Evolutionary conservation across 2,329 filamentous ascomycete species (phyloP).

Genomic region (Nemania sp.): DNA sequence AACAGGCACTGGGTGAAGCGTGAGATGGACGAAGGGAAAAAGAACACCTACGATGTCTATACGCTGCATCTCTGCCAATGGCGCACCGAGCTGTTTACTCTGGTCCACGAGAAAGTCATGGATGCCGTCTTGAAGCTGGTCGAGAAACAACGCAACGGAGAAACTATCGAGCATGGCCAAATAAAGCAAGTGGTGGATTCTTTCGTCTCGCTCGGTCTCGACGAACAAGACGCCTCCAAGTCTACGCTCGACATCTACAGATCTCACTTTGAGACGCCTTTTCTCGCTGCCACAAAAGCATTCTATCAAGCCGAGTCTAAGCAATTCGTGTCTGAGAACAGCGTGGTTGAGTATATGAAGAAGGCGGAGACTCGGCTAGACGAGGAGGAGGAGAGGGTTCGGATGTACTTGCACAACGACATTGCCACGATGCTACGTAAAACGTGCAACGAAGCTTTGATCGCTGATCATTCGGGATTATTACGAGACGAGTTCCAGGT

Average conservation of each 20-base stretch:
- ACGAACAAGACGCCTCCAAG: conserved; percentile 90
- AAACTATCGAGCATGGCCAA: conserved; percentile 95
- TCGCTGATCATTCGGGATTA: conserved; percentile 83
- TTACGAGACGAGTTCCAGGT: conserved; percentile 95
- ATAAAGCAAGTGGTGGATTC: conserved; percentile 98
- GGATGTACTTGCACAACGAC: conserved; percentile 88
- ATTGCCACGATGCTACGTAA: conserved; percentile 84
- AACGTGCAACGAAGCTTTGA: conserved; percentile 85
- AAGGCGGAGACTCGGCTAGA: conserved; percentile 89
- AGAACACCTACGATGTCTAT: conserved; percentile 97
- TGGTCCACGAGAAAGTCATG: conserved; percentile 89
- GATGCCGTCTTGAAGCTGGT: conserved; percentile 90
- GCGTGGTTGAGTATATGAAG: conserved; percentile 99
- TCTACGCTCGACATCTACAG: conserved; percentile 95
- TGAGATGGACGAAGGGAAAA: conserved; percentile 98
- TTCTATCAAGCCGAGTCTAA: conserved; percentile 95
- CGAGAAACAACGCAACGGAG: conserved; percentile 94
- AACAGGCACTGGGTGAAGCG: conserved; percentile 99
- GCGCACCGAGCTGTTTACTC: conserved; percentile 87
- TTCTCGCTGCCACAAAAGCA: conserved; percentile 78
- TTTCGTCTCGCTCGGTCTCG: conserved; percentile 91
- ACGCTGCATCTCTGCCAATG: conserved; percentile 95
- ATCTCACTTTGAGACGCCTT: conserved; percentile 89
- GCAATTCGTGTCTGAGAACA: conserved; percentile 94
- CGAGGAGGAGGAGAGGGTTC: conserved; percentile 93